These are phyloP conservation scores for Carex scoparia DNA, from an alignment of 176 grass and related monocot species.

Conservation along the genomic window DNA sequence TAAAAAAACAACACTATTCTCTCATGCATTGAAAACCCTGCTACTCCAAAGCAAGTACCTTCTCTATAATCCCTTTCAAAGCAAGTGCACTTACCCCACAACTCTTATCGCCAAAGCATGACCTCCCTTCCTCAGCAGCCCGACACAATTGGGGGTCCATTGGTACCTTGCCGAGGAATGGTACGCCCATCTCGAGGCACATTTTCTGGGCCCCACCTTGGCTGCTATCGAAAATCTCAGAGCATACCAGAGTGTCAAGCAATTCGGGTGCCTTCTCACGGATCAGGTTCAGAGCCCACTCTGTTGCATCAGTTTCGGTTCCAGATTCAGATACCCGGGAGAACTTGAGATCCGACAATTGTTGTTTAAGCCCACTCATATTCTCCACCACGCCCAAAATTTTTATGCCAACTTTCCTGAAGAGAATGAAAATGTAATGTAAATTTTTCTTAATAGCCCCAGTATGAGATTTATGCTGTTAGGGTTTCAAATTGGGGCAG, in stretches of 20 bases:
- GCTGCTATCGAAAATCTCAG: conserved; percentile 83
- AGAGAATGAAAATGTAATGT: background rate
- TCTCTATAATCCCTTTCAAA: conserved; percentile 64
- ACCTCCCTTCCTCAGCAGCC: conserved; percentile 91
- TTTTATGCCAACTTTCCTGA: conserved; percentile 53
- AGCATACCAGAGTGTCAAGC: conserved; percentile 47
- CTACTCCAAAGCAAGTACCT: conserved; percentile 40
- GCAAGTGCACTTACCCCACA: conserved; percentile 69
- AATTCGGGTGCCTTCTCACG: conserved; percentile 70
- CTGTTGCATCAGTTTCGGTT: conserved; percentile 41
- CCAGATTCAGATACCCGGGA: conserved; percentile 34
- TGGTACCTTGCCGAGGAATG: conserved; percentile 89
- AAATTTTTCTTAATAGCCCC: background rate
- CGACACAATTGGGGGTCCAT: conserved; percentile 84
- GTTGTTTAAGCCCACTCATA: conserved; percentile 68
- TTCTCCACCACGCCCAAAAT: conserved; percentile 68
- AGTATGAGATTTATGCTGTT: background rate
- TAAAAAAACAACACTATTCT: background rate
- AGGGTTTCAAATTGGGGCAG: background rate
- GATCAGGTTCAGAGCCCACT: conserved; percentile 48
- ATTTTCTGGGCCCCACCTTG: conserved; percentile 69
- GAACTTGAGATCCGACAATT: conserved; percentile 55
- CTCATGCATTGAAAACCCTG: background rate
- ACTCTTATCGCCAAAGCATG: conserved; percentile 75
- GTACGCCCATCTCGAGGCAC: conserved; percentile 74